Percentiles rank a stretch among this genome's conserved stretches.
Conservation (phyloP, 2,329 filamentous ascomycete species). For the Knoxdaviesia proteae region DNA sequence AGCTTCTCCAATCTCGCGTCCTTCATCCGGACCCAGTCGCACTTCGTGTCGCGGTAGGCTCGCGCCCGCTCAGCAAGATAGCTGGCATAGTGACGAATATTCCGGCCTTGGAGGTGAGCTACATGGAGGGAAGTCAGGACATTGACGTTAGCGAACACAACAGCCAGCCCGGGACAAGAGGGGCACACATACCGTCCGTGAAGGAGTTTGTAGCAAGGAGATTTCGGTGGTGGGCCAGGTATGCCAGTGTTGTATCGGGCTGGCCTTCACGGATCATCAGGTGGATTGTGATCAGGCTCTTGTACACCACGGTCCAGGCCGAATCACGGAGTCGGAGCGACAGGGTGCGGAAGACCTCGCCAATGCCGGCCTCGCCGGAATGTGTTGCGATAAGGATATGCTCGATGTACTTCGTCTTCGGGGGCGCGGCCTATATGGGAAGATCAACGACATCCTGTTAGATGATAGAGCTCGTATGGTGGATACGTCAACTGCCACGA, state of each 20-base stretch:
- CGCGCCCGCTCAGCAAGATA: conserved; percentile 70
- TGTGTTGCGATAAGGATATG: conserved; percentile 92
- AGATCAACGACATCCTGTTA: not conserved
- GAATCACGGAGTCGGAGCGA: conserved; percentile 80
- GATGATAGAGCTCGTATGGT: not conserved
- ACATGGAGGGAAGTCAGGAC: conserved; percentile 1
- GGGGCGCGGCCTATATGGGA: conserved; percentile 37
- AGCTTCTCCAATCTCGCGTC: conserved; percentile 70
- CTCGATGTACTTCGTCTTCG: conserved; percentile 98
- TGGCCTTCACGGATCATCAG: conserved; percentile 95
- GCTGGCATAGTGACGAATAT: conserved; percentile 77
- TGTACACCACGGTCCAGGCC: conserved; percentile 99
- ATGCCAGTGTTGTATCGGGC: conserved; percentile 69
- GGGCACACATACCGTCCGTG: conserved; percentile 53
- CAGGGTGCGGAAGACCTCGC: conserved; percentile 82
- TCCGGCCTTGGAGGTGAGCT: conserved; percentile 89
- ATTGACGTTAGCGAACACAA: not conserved
- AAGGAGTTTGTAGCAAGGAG: conserved; percentile 77
- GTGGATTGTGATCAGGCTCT: conserved; percentile 85
- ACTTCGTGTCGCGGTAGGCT: conserved; percentile 65
- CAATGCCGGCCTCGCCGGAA: conserved; percentile 82
- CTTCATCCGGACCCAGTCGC: conserved; percentile 72
- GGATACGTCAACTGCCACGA: not conserved
- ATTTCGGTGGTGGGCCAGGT: conserved; percentile 62
- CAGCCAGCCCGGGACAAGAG: not conserved